Evolutionary conservation across 2,329 filamentous ascomycete species (phyloP).

Genomic region (Fusarium ramigenum): DNA sequence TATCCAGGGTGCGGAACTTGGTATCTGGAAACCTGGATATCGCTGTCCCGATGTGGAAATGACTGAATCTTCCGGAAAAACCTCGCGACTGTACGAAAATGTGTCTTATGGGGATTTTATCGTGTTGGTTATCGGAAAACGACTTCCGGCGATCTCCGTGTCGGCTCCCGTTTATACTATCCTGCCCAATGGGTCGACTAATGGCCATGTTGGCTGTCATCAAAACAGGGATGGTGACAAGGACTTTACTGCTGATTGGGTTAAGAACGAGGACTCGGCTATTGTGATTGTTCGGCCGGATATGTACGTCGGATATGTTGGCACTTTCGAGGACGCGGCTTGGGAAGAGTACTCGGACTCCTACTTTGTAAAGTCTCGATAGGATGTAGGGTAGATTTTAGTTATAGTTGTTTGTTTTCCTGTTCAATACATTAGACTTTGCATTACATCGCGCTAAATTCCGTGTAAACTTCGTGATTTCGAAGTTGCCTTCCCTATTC

Average conservation of each 20-base stretch:
- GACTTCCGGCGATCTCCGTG: not conserved
- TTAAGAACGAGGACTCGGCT: not conserved
- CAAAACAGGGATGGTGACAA: not conserved
- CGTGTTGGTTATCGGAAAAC: not conserved
- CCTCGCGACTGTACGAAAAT: not conserved
- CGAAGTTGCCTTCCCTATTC: no score
- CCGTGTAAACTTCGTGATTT: no score
- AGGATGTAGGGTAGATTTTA: not conserved
- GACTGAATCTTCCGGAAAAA: not conserved
- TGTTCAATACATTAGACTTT: not conserved
- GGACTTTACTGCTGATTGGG: conserved; percentile 16
- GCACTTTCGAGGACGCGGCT: not conserved
- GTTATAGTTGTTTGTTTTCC: rapidly evolving
- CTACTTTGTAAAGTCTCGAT: not conserved
- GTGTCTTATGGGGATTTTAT: conserved; percentile 11
- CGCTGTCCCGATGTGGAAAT: conserved; percentile 24
- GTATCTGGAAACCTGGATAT: conserved; percentile 26
- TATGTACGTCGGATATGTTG: conserved; percentile 34
- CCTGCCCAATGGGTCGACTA: not conserved
- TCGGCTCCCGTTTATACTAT: not conserved
- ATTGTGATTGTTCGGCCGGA: conserved; percentile 29
- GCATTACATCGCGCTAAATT: rapidly evolving
- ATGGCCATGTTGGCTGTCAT: not conserved
- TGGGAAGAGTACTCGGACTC: conserved; percentile 17
- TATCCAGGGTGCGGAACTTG: not conserved